Evolutionary conservation across 352 stramenopile species (phyloP).

Genomic region (Aphanomyces cochlioides): DNA sequence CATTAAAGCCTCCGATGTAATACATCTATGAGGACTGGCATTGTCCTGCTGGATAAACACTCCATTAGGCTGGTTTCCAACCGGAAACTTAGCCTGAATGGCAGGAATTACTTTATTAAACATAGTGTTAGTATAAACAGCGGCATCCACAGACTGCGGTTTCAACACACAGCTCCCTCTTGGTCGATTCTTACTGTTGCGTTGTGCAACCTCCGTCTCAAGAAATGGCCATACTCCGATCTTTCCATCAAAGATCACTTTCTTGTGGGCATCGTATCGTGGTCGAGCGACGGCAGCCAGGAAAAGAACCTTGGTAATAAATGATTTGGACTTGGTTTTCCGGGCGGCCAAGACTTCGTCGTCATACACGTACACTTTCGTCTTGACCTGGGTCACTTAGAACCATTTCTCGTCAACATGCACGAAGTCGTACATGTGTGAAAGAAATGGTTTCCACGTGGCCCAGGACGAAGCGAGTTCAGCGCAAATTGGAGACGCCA

Average conservation of each 20-base stretch:
- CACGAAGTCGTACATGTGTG: background rate
- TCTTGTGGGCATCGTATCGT: background rate
- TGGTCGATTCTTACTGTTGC: background rate
- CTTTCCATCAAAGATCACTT: background rate
- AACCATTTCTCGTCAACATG: background rate
- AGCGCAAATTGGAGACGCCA: background rate
- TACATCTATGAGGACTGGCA: slow-evolving; percentile 1
- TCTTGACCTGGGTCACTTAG: background rate
- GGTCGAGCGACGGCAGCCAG: slow-evolving; percentile 1
- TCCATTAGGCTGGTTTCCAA: background rate
- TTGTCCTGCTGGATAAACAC: slow-evolving; percentile 5
- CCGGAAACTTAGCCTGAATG: slow-evolving; percentile 3
- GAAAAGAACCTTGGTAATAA: slow-evolving; percentile 8
- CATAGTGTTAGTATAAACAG: background rate
- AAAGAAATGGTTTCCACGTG: background rate
- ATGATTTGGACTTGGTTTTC: background rate
- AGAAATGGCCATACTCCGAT: background rate
- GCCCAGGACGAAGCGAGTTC: background rate
- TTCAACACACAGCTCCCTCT: background rate
- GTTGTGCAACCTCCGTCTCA: background rate
- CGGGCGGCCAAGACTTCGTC: background rate
- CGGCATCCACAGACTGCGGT: background rate
- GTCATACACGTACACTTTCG: background rate
- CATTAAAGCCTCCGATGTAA: background rate
- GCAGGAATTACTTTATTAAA: background rate